Base-by-base conservation (phyloP, 2,329 filamentous ascomycete genomes). In the Fusarium pininemorale region DNA sequence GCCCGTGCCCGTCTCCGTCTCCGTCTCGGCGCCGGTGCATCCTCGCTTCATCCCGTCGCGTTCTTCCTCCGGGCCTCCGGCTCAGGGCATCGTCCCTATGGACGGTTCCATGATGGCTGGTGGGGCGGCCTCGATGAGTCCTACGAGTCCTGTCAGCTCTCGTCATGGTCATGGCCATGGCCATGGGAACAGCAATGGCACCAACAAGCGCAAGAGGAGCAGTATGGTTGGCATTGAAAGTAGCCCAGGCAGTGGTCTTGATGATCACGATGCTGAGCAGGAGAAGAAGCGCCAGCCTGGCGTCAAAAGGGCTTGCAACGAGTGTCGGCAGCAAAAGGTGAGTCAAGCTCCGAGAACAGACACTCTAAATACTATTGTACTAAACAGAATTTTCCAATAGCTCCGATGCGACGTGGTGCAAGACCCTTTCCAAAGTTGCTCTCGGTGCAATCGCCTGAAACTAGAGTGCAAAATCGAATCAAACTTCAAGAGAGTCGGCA, bases 301-400 rank as follows among this genome's bases (percentile, higher is more conserved):
- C 62, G 91, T 92, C 55, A 94, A 96, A 85, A 88, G 94, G 78
- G 93, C 93, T 11, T 96, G 93, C 83, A 95, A 95, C 80, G 93
- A 96, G 82, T 96, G 93, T 80, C 89, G 93, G 70, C 93, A 96
- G 83, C 93, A 96, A 83, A 96, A 96, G 87, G 93, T 94, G 84
- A 88, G 85, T 87, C 80, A 59, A 68, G 20, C 35, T 44, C 24
- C 28, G 28, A 28, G 26, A 42, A 38, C 15, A 63, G 22, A 54
- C 35, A 7, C 13, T 48, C 45, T 6, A 35, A 14, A 16, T 28
- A 22, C 22, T 22, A 45, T 47, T 51, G 12, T 53, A 41, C 69
- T 79, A 42, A 77, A 35, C 22, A 56, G 24, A 32, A 35, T 22
- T 37, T 54, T 54, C 38, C 65, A 69, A 74, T 80, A 94, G 93